phyloP scores from a whole-genome alignment of 73 alveolate species.

The Uronychia setigera region DNA sequence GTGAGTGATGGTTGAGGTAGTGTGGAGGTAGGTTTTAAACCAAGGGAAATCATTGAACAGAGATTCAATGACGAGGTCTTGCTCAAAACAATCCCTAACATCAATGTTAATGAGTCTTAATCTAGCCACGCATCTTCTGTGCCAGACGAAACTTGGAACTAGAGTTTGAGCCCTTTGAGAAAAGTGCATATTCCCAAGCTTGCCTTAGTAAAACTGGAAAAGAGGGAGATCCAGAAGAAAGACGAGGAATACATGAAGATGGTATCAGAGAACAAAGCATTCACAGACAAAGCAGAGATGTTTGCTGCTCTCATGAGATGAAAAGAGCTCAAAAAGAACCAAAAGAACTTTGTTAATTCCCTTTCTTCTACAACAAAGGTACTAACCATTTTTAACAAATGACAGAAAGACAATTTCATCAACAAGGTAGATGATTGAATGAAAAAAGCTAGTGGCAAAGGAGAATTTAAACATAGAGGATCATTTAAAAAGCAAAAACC shows the following conservation, averaged over 20 bases:
- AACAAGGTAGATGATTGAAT: too few species aligned
- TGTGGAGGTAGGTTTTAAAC: neutral
- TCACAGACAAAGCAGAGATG: neutral
- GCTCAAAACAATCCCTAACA: neutral
- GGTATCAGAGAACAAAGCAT: neutral
- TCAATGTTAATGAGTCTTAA: neutral
- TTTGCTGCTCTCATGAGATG: neutral
- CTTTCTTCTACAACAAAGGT: too few species aligned
- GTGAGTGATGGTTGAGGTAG: slow-evolving; percentile 4
- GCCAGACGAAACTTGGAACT: neutral
- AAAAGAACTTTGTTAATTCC: neutral
- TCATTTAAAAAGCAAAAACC: too few species aligned
- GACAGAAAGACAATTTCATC: too few species aligned
- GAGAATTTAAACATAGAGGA: too few species aligned
- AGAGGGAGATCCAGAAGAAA: neutral
- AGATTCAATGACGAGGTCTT: neutral
- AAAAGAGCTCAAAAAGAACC: neutral
- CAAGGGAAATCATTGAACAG: neutral
- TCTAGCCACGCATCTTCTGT: too few species aligned
- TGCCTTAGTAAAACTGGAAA: neutral
- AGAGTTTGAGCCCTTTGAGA: neutral
- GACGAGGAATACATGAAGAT: neutral
- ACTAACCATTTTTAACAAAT: too few species aligned
- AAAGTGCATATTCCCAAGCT: neutral
- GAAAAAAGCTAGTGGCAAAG: too few species aligned